Percentiles rank a stretch among this genome's conserved stretches.
These are phyloP conservation scores for Solanum chmielewskii DNA, from an alignment of 257 asterid species.

Conservation along the genomic window DNA sequence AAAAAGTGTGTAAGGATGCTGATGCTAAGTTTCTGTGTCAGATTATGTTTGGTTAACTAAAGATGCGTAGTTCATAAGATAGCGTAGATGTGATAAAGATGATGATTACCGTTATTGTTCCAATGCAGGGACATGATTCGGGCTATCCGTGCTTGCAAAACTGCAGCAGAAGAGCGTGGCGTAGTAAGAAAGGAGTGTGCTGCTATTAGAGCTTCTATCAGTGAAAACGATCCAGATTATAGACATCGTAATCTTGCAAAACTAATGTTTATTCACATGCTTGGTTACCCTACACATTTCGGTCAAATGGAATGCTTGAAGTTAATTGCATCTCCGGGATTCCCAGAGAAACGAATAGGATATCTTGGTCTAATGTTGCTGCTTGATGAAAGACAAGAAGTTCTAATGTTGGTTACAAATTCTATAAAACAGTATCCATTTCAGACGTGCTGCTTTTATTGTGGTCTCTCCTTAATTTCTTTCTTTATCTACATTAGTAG, in stretches of 20 bases:
- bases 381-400: constrained; percentile 99
- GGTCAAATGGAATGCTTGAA: constrained; percentile 99
- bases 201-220: constrained; percentile 84
- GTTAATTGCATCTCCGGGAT: constrained; percentile 93
- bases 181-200: constrained; percentile 98
- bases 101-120: background rate
- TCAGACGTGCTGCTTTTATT: background rate
- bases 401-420: constrained; percentile 95
- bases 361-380: constrained; percentile 98
- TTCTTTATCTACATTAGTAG: background rate
- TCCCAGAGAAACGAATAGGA: constrained; percentile 98
- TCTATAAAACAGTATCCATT: constrained; percentile 93
- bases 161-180: constrained; percentile 99
- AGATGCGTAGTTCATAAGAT: background rate
- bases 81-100: background rate
- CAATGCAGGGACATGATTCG: constrained; percentile 95
- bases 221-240: constrained; percentile 82
- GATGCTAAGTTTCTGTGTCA: background rate
- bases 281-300: constrained; percentile 97
- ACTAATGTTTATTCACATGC: constrained; percentile 99
- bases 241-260: constrained; percentile 95
- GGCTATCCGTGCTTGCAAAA: constrained; percentile 90
- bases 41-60: background rate
- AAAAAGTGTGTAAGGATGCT: background rate
- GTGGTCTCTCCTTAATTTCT: background rate